phyloP scores from a whole-genome alignment of 345 rosid genomes.

The Syzygium grande region DNA sequence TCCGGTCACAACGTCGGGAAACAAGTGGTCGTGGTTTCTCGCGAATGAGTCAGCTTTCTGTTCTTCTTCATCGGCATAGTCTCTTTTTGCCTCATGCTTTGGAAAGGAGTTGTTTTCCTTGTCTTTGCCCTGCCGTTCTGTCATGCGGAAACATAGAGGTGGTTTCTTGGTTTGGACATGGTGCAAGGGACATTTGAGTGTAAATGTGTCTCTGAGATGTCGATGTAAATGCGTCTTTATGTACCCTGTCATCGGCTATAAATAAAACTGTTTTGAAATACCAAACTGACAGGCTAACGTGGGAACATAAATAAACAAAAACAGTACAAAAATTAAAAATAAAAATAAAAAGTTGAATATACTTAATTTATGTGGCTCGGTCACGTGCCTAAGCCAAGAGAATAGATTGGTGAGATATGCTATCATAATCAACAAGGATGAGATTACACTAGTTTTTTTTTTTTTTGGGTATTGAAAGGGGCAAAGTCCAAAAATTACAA shows the following conservation, averaged over 20 bases:
- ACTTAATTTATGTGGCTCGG: too few species aligned
- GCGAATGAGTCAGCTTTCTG: neutral
- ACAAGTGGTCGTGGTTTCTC: conserved; percentile 18
- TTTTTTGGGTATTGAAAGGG: too few species aligned
- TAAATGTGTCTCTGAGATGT: neutral
- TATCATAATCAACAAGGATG: too few species aligned
- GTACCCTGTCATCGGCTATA: neutral
- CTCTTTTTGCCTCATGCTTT: neutral
- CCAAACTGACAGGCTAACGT: neutral
- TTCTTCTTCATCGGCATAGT: neutral
- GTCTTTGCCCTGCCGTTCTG: neutral
- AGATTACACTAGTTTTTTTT: too few species aligned
- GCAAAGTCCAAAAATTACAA: too few species aligned
- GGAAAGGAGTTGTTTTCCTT: neutral
- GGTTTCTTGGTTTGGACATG: neutral
- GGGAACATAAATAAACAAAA: neutral
- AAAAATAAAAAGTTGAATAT: too few species aligned
- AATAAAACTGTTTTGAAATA: neutral
- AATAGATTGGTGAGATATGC: too few species aligned
- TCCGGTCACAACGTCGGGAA: conserved; percentile 20
- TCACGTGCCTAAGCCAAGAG: too few species aligned
- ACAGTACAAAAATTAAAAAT: neutral
- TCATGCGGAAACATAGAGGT: neutral
- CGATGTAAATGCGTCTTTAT: neutral
- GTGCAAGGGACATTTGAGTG: neutral